Evolutionary conservation across 2,329 filamentous ascomycete species (phyloP).

Genomic region (Macrophomina phaseolina): DNA sequence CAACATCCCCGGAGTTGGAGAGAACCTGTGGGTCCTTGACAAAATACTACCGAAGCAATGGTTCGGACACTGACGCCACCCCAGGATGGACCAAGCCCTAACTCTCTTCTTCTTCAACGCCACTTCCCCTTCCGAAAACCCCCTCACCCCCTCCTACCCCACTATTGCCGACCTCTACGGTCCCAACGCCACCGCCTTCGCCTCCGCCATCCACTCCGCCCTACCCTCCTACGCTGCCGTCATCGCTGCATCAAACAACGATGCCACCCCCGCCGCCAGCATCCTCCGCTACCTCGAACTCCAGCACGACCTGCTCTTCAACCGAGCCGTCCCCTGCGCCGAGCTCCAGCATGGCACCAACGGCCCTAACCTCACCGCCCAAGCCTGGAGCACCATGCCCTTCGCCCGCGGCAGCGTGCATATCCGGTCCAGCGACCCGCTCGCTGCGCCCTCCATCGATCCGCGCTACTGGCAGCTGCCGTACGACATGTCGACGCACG

Average conservation of each 20-base stretch:
- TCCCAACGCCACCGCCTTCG: constrained; percentile 31
- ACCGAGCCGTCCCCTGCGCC: constrained; percentile 43
- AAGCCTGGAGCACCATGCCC: constrained; percentile 1
- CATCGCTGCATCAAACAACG: constrained; percentile 19
- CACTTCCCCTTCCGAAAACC: constrained; percentile 31
- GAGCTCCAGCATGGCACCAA: not conserved
- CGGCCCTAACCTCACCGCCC: not conserved
- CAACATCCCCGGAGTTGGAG: constrained; percentile 33
- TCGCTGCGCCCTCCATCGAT: constrained; percentile 49
- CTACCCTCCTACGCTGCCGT: constrained; percentile 32
- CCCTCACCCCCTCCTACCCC: constrained; percentile 35
- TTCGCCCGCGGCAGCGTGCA: constrained; percentile 47
- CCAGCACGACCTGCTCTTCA: constrained; percentile 48
- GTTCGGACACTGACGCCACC: not conserved
- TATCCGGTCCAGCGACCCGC: constrained; percentile 44
- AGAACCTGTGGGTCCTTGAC: constrained; percentile 33
- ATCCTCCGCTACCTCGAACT: constrained; percentile 35
- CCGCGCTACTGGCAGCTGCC: constrained; percentile 52
- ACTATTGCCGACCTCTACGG: constrained; percentile 34
- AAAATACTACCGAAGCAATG: constrained; percentile 15
- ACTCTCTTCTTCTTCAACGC: not conserved
- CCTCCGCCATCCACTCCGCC: constrained; percentile 28
- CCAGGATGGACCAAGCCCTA: constrained; percentile 6
- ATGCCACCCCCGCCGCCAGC: not conserved
- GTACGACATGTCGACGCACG: constrained; percentile 47